These are phyloP conservation scores for Lepidium sativum DNA, from an alignment of 345 rosid genomes.

Conservation along the genomic window DNA sequence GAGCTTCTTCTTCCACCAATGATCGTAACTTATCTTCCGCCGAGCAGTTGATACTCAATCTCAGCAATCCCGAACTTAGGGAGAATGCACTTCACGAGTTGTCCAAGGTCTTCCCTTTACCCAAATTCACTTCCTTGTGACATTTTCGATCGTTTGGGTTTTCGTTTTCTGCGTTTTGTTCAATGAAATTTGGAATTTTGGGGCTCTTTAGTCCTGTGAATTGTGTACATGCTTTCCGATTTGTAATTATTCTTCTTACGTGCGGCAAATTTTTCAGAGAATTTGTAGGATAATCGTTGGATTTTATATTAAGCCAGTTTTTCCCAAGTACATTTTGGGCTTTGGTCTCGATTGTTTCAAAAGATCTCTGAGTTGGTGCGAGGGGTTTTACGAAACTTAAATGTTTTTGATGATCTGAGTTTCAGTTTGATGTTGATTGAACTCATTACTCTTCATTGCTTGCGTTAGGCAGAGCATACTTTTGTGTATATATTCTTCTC, in stretches of 20 bases:
- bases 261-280: background rate
- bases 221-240: background rate
- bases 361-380: background rate
- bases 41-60: conserved; percentile 74
- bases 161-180: background rate
- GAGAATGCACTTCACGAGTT: conserved; percentile 66
- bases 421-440: background rate
- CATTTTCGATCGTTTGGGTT: background rate
- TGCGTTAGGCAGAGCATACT: background rate
- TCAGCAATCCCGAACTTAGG: conserved; percentile 65
- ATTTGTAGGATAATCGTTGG: background rate
- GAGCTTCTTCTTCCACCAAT: conserved; percentile 36
- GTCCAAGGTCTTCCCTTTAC: conserved; percentile 46
- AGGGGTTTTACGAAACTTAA: background rate
- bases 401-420: background rate
- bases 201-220: background rate
- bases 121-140: background rate
- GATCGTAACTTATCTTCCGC: conserved; percentile 57
- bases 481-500: no score
- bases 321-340: background rate
- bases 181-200: background rate
- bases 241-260: background rate
- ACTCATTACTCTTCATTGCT: background rate
- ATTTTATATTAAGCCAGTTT: background rate
- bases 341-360: background rate